These are phyloP conservation scores for Cocos nucifera DNA, from an alignment of 176 grass and related monocot species.

Conservation along the genomic window DNA sequence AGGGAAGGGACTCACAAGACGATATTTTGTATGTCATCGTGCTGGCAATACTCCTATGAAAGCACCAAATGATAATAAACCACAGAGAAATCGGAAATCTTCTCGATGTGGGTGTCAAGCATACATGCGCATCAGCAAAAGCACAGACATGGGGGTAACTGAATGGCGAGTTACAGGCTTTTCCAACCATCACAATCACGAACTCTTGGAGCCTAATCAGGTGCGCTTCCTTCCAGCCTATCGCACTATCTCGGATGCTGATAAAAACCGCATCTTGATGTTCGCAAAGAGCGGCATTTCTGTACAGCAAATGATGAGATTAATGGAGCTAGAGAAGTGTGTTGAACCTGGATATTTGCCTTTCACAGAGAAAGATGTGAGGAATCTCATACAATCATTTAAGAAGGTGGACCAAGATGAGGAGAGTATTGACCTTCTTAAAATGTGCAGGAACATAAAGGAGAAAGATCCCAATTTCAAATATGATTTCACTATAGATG, in stretches of 20 bases:
- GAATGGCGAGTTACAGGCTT: constrained; percentile 75
- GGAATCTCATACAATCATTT: constrained; percentile 63
- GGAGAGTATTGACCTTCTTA: constrained; percentile 38
- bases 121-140: constrained; percentile 50
- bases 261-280: constrained; percentile 49
- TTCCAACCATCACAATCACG: constrained; percentile 57
- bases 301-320: constrained; percentile 60
- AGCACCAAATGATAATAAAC: constrained; percentile 25
- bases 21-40: constrained; percentile 85
- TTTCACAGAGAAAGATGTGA: constrained; percentile 74
- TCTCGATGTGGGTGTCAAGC: constrained; percentile 71
- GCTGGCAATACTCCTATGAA: constrained; percentile 54
- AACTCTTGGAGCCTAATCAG: constrained; percentile 43
- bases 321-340: constrained; percentile 67
- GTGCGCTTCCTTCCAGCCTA: constrained; percentile 46
- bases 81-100: constrained; percentile 55
- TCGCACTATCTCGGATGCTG: constrained; percentile 35
- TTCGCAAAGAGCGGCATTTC: constrained; percentile 57
- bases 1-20: constrained; percentile 49
- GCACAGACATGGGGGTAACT: constrained; percentile 3
- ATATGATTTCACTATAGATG: constrained; percentile 46
- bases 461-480: constrained; percentile 46
- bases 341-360: constrained; percentile 47
- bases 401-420: constrained; percentile 46
- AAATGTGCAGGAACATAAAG: constrained; percentile 51